Evolutionary conservation across 78 protist genomes (phyloP).

Genomic region (Protostelium mycophagum): DNA sequence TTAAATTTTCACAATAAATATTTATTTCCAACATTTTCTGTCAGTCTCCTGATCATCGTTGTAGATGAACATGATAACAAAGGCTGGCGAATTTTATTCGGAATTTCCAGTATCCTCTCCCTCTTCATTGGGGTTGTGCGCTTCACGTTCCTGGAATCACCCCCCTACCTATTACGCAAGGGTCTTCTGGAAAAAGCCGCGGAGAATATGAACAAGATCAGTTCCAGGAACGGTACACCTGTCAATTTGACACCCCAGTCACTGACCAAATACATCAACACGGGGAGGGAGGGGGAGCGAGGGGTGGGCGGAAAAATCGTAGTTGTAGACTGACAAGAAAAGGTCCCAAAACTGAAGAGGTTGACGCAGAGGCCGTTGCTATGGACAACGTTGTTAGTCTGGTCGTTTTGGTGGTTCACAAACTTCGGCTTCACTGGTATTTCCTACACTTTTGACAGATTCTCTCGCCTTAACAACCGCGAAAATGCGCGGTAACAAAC

Average conservation of each 20-base stretch:
- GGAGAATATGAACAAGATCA: not conserved
- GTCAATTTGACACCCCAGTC: not conserved
- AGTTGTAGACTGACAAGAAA: not conserved
- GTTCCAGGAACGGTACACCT: not conserved
- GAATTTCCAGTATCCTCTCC: not conserved
- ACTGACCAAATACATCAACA: not conserved
- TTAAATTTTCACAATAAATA: too few species aligned
- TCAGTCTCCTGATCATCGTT: too few species aligned
- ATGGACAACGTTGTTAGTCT: not conserved
- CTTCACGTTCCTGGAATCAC: not conserved
- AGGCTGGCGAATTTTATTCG: not conserved
- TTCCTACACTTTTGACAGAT: too few species aligned
- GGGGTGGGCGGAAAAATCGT: not conserved
- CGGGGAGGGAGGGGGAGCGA: not conserved
- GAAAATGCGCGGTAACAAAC: too few species aligned
- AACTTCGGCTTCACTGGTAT: not conserved
- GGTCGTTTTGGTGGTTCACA: not conserved
- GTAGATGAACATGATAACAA: too few species aligned
- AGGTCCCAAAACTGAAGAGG: not conserved
- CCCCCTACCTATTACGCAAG: not conserved
- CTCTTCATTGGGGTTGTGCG: not conserved
- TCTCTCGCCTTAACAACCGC: too few species aligned
- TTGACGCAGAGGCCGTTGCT: not conserved
- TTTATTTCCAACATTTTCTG: too few species aligned
- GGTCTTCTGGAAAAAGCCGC: not conserved